Conservation (phyloP, 108 stramenopile species). For the Discostella pseudostelligera region DNA sequence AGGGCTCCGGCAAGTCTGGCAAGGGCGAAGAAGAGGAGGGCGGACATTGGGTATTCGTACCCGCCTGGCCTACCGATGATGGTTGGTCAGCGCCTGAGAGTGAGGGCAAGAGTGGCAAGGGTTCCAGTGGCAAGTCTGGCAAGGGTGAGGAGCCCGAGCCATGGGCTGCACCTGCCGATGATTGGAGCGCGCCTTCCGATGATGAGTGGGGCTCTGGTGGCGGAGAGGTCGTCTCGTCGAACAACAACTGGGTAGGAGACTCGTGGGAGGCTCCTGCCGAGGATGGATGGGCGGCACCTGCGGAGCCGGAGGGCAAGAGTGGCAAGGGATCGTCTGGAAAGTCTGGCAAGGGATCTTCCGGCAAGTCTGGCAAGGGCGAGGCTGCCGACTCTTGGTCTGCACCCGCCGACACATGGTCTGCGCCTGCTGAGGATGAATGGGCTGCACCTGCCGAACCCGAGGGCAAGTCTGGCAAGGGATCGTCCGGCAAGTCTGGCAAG, state of each 20-base stretch:
- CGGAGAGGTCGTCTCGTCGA: too few relatives aligned
- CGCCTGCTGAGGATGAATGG: constrained; percentile 1
- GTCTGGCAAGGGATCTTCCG: not conserved
- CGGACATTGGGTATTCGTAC: not conserved
- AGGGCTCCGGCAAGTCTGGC: not conserved
- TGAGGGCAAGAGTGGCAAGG: not conserved
- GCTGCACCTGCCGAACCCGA: not conserved
- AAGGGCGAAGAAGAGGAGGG: not conserved
- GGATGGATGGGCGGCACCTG: not conserved
- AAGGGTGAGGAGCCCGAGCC: not conserved
- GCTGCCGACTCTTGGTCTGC: not conserved
- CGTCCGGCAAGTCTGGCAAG: not conserved
- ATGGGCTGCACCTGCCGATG: too few relatives aligned
- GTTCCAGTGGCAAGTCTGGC: not conserved
- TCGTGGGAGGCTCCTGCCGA: not conserved
- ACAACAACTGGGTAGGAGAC: too few relatives aligned
- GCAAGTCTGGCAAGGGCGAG: not conserved
- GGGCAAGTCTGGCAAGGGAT: not conserved
- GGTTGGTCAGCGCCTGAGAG: not conserved
- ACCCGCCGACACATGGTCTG: not conserved
- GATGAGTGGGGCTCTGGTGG: too few relatives aligned
- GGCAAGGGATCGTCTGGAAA: not conserved
- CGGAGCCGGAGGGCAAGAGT: too few relatives aligned
- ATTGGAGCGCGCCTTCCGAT: too few relatives aligned
- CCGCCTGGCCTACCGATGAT: not conserved